These are phyloP conservation scores for Neckera pumila DNA, from an alignment of 225 moss, liverwort and hornwort species.

Conservation along the genomic window DNA sequence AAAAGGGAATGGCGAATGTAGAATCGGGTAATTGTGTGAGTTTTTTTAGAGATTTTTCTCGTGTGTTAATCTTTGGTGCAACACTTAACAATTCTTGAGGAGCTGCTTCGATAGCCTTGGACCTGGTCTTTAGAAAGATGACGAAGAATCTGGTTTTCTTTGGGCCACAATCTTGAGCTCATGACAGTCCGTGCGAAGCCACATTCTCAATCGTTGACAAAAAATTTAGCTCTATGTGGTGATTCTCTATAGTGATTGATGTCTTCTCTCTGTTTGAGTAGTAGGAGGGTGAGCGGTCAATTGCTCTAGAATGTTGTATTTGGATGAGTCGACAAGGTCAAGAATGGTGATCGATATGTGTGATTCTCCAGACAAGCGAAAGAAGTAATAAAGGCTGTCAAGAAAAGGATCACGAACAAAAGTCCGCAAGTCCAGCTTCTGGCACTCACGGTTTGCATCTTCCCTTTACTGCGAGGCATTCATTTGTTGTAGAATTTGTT, in stretches of 20 bases:
- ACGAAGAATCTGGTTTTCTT: neutral
- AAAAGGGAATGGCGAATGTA: neutral
- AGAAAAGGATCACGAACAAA: slow-evolving; percentile 59
- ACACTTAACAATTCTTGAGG: neutral
- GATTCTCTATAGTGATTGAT: neutral
- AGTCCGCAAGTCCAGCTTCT: slow-evolving; percentile 65
- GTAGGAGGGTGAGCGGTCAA: neutral
- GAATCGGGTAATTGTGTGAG: neutral
- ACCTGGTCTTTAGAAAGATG: neutral
- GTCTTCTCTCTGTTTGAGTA: neutral
- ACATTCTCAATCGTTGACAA: neutral
- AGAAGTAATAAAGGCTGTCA: slow-evolving; percentile 70
- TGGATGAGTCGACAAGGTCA: neutral
- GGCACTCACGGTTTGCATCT: slow-evolving; percentile 46
- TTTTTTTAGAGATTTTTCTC: neutral
- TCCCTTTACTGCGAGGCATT: neutral
- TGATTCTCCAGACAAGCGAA: slow-evolving; percentile 45
- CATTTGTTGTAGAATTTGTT: neutral
- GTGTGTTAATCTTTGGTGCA: neutral
- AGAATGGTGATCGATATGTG: neutral
- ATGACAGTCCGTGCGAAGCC: neutral
- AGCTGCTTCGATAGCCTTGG: neutral
- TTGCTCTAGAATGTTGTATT: neutral
- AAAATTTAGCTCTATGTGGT: neutral
- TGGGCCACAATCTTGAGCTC: neutral